Percentiles rank a stretch among this genome's conserved stretches.
These are phyloP conservation scores for Epichloe festucae DNA, from an alignment of 2,329 filamentous ascomycete species.

Conservation along the genomic window DNA sequence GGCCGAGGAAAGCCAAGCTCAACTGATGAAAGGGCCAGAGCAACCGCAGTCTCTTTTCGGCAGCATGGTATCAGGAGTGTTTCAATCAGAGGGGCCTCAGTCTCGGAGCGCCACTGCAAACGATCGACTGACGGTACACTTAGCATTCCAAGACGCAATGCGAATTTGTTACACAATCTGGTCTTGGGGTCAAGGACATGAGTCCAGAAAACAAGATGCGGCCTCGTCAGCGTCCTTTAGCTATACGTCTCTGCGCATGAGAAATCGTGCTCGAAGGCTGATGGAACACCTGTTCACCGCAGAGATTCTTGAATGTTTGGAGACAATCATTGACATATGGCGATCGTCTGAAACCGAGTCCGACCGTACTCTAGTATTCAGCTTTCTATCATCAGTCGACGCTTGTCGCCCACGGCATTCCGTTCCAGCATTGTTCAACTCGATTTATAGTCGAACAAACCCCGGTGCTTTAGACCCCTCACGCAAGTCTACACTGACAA, in stretches of 20 bases:
- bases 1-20: constrained; percentile 57
- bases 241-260: constrained; percentile 82
- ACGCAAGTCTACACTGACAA: constrained; percentile 78
- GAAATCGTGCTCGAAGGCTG: constrained; percentile 75
- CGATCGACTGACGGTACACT: constrained; percentile 77
- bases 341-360: constrained; percentile 35
- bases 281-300: constrained; percentile 88
- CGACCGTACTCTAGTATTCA: constrained; percentile 56
- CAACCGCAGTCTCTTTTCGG: constrained; percentile 82
- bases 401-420: constrained; percentile 83
- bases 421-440: constrained; percentile 88
- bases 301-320: constrained; percentile 84
- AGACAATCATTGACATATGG: constrained; percentile 84
- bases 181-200: constrained; percentile 70
- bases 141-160: constrained; percentile 95
- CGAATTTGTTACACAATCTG: constrained; percentile 87
- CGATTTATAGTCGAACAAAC: constrained; percentile 89
- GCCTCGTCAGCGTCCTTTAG: constrained; percentile 69
- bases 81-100: constrained; percentile 64
- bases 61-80: constrained; percentile 87
- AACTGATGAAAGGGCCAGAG: constrained; percentile 63
- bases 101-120: constrained; percentile 81
- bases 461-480: constrained; percentile 63
- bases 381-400: constrained; percentile 79
- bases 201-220: constrained; percentile 45